Evolutionary conservation across 75 land plant genomes (phyloP).

Genomic region (Adiantum capillusveneris): DNA sequence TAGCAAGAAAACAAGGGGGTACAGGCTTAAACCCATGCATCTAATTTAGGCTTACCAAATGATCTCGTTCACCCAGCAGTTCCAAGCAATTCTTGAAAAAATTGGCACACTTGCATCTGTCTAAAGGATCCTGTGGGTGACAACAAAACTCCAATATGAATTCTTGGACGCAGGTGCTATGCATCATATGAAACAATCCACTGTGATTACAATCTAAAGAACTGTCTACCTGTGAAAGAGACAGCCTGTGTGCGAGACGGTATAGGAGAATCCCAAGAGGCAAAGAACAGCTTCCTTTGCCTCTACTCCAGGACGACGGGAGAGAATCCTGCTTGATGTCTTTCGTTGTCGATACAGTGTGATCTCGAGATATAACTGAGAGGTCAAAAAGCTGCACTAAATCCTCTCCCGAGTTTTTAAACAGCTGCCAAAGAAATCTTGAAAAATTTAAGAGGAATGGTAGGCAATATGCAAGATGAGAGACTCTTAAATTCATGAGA

Average conservation of each 20-base stretch:
- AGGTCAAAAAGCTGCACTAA: slow-evolving; percentile 97
- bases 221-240: slow-evolving; percentile 69
- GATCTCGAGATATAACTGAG: slow-evolving; percentile 64
- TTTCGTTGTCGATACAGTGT: slow-evolving; percentile 38
- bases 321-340: slow-evolving; percentile 42
- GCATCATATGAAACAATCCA: no score
- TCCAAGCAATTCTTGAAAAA: slow-evolving; percentile 85
- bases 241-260: slow-evolving; percentile 86
- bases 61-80: slow-evolving; percentile 81
- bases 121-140: slow-evolving; percentile 54
- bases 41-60: slow-evolving; percentile 44
- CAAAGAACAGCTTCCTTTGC: slow-evolving; percentile 67
- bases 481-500: no score
- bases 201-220: neutral
- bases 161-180: neutral
- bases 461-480: no score
- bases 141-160: neutral
- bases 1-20: neutral
- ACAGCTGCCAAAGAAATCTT: no score
- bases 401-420: slow-evolving; percentile 94
- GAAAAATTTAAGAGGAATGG: no score
- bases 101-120: slow-evolving; percentile 73
- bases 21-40: neutral
- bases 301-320: slow-evolving; percentile 58
- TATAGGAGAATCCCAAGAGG: slow-evolving; percentile 88